Conservation (phyloP, 2,329 filamentous ascomycete species). For the Xylariaceae sp. region DNA sequence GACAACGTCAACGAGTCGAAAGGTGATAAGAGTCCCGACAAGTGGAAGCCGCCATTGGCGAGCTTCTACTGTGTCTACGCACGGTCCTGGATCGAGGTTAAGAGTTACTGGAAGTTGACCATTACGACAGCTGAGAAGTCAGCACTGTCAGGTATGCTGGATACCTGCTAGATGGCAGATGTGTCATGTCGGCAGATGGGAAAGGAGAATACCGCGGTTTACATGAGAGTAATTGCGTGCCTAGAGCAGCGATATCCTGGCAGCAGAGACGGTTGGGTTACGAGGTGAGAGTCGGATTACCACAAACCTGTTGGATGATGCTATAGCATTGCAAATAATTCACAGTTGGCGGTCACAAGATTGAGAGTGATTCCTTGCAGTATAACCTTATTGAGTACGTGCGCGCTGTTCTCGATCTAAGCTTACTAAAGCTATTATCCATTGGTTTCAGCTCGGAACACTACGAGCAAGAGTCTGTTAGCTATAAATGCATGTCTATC, state of each 20-base stretch:
- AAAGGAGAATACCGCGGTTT: no score
- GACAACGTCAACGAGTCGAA: slow-evolving; percentile 77
- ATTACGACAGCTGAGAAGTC: slow-evolving; percentile 75
- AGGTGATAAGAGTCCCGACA: slow-evolving; percentile 74
- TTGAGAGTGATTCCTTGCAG: no score
- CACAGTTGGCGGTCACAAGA: no score
- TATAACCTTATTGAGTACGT: no score
- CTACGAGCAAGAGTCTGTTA: background rate
- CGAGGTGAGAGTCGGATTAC: no score
- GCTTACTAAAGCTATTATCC: background rate
- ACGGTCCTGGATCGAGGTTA: slow-evolving; percentile 77
- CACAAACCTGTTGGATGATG: no score
- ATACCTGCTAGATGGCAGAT: slow-evolving; percentile 59
- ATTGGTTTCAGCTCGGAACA: background rate
- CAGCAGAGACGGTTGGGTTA: no score
- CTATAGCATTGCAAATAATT: no score
- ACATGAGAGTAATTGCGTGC: background rate
- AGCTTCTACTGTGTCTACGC: slow-evolving; percentile 81
- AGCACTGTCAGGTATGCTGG: slow-evolving; percentile 68
- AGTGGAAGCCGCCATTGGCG: slow-evolving; percentile 74
- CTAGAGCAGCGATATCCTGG: no score
- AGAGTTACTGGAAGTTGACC: slow-evolving; percentile 71
- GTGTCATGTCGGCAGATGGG: background rate
- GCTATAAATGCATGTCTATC: slow-evolving; percentile 5
- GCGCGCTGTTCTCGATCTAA: background rate